These are phyloP conservation scores for Excoecaria agallocha DNA, from an alignment of 345 rosid genomes.

Conservation along the genomic window DNA sequence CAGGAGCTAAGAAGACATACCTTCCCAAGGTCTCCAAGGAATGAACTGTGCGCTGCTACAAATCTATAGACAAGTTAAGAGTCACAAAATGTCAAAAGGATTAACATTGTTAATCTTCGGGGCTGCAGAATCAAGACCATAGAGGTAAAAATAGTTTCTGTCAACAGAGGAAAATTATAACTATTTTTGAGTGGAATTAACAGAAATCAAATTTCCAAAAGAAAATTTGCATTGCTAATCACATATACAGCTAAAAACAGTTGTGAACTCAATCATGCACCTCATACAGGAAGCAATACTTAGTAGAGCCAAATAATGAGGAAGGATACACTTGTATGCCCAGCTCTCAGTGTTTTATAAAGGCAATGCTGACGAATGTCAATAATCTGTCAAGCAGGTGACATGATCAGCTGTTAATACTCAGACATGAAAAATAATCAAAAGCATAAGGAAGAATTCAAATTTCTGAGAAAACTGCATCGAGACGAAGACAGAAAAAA, in stretches of 20 bases:
- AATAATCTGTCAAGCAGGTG: constrained; percentile 55
- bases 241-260: background rate
- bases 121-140: background rate
- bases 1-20: constrained; percentile 31
- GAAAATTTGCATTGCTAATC: background rate
- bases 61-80: constrained; percentile 54
- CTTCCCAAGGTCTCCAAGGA: constrained; percentile 98
- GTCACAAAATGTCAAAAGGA: background rate
- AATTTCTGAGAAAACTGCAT: background rate
- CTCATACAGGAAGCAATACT: background rate
- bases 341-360: constrained; percentile 79
- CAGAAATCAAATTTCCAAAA: background rate
- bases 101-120: background rate
- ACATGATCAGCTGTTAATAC: constrained; percentile 12
- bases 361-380: constrained; percentile 66
- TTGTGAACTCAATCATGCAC: constrained; percentile 11
- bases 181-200: background rate
- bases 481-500: background rate
- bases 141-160: background rate
- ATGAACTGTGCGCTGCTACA: constrained; percentile 87
- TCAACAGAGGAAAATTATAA: background rate
- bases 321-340: constrained; percentile 89
- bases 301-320: background rate
- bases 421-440: constrained; percentile 1
- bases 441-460: background rate